Base-by-base conservation (phyloP, 2,329 filamentous ascomycete genomes). In the Triangularia verruculosa region DNA sequence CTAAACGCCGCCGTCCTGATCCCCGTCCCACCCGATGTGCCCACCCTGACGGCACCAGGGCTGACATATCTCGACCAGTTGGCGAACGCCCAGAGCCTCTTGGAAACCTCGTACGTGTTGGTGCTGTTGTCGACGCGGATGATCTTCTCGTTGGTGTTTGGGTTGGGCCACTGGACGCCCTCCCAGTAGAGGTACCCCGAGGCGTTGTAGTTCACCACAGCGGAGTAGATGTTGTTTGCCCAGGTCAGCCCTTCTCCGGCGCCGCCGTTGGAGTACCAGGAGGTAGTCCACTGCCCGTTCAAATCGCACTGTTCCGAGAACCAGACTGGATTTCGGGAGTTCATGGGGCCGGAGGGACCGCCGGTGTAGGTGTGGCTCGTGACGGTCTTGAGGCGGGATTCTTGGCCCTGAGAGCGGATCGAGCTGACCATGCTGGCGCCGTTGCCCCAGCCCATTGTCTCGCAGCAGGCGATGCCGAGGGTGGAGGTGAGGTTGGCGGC, bases 131-230 rank as follows among this genome's bases (percentile, higher is more conserved):
- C 72, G 6, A 74, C 72, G 51, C 67, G 67, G 68, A 74, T 73
- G 34, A 74, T 63, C 69, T 73, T 73, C 69, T 75, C 74, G 70
- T 76, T 75, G 12, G 74, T 76, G 64, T 71, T 72, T 13, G 73
- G 73, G 66, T 69, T 72, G 8, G 69, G 70, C 69, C 69, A 71
- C 67, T 76, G 71, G 17, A 74, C 72, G 28, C 82, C 81, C 70
- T 82, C 79, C 83, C 83, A 86, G 73, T 83, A 85, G 4, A 86
- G 74, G 69, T 83, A 85, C 0, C 78, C 83, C 9, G 77, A 80
- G 5, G 82, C 74, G 68, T 82, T 80, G 32, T 76, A 76, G 69
- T 78, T 79, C 7, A 82, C 76, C n/a, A 86, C 73, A 17, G 78
- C 81, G 25, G 76, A 77, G 71, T 81, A 80, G 52, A 86, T 79